Conservation (phyloP, 1,284 basidiomycete species). For the Ustilago vetiveriae region DNA sequence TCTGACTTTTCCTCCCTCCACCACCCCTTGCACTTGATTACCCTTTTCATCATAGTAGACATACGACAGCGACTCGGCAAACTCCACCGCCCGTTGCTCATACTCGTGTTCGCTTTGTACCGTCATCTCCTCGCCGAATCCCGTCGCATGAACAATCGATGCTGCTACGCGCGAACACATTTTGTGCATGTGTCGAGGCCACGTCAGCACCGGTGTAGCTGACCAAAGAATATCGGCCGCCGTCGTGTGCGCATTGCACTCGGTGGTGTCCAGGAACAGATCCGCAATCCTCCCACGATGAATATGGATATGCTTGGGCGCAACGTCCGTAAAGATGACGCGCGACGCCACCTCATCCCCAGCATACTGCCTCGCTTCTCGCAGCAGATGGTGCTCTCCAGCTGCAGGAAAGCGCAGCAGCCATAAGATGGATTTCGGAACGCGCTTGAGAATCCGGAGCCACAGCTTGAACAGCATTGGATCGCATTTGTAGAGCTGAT, state of each 20-base stretch:
- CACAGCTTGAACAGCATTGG: conserved; percentile 72
- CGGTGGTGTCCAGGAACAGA: conserved; percentile 74
- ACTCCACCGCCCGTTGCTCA: conserved; percentile 71
- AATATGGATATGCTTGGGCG: conserved; percentile 73
- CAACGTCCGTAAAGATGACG: conserved; percentile 74
- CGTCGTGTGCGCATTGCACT: conserved; percentile 76
- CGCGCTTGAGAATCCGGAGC: conserved; percentile 72
- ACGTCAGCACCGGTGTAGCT: conserved; percentile 74
- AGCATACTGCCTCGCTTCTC: conserved; percentile 72
- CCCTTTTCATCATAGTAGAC: conserved; percentile 39
- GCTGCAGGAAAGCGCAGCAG: conserved; percentile 74
- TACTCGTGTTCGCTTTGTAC: conserved; percentile 71
- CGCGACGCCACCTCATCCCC: conserved; percentile 72
- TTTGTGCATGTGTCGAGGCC: conserved; percentile 73
- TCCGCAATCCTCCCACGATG: conserved; percentile 73
- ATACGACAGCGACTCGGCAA: conserved; percentile 70
- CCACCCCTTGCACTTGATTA: conserved; percentile 5
- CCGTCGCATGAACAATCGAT: conserved; percentile 73
- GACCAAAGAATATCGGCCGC: conserved; percentile 75
- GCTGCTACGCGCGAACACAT: conserved; percentile 75
- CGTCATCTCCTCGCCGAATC: conserved; percentile 73
- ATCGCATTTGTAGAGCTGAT: conserved; percentile 71
- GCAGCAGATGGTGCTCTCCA: conserved; percentile 72
- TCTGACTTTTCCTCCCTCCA: conserved; percentile 11
- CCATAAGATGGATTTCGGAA: conserved; percentile 74